Percentiles rank a stretch among this genome's conserved stretches.
phyloP scores from a whole-genome alignment of 495 filamentous ascomycete species.

The Hypomontagnella monticulosa region DNA sequence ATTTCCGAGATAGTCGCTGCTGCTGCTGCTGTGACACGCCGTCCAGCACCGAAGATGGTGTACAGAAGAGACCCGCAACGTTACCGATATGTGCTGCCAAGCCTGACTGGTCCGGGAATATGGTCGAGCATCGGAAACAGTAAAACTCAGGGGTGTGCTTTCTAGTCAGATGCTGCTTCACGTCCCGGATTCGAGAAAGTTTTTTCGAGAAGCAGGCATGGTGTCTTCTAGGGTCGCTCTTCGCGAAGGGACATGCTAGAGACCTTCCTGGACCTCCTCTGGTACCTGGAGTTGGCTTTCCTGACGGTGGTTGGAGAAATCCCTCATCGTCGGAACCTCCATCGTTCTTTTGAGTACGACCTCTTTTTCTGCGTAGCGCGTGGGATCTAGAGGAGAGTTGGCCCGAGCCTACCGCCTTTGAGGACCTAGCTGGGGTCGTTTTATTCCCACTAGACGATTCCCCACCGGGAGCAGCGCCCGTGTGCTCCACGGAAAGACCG shows the following conservation, averaged over 20 bases:
- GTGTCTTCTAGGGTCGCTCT: constrained; percentile 26
- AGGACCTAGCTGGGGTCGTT: background rate
- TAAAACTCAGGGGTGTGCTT: constrained; percentile 35
- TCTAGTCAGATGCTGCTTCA: constrained; percentile 35
- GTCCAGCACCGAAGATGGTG: background rate
- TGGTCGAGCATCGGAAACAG: constrained; percentile 26
- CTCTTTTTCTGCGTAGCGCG: background rate
- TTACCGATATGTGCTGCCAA: constrained; percentile 13
- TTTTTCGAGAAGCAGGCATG: constrained; percentile 28
- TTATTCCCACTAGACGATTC: background rate
- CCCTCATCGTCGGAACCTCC: constrained; percentile 10
- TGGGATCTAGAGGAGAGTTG: background rate
- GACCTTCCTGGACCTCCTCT: background rate
- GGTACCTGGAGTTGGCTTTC: background rate
- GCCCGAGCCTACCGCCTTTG: background rate
- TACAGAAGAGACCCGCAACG: constrained; percentile 9
- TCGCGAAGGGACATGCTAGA: constrained; percentile 38
- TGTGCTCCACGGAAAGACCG: background rate
- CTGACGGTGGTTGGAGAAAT: background rate
- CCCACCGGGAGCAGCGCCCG: background rate
- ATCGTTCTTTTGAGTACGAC: background rate
- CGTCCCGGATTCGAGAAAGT: constrained; percentile 22
- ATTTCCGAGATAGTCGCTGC: constrained; percentile 19
- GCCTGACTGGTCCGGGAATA: constrained; percentile 15
- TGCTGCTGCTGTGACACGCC: constrained; percentile 26